These are phyloP conservation scores for Orbilia quercus DNA, from an alignment of 2,329 filamentous ascomycete genomes.

Conservation along the genomic window DNA sequence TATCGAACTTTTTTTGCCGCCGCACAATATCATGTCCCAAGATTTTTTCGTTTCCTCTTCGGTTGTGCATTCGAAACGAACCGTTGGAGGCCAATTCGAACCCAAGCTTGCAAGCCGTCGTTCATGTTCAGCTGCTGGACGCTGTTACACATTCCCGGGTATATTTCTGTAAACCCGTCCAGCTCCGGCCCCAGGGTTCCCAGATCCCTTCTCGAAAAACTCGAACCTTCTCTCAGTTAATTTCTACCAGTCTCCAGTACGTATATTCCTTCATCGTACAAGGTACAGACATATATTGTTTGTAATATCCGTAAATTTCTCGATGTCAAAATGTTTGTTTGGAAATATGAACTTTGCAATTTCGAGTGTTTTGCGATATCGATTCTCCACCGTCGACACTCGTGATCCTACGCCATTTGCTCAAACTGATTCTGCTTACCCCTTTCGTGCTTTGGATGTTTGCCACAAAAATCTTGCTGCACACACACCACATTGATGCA, in stretches of 20 bases:
- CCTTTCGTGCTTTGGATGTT: neutral
- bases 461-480: too few relatives aligned
- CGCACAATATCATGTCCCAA: neutral
- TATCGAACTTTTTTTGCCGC: neutral
- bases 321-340: too few relatives aligned
- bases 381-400: neutral
- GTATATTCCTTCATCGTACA: neutral
- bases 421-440: slow-evolving; percentile 5
- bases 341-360: too few relatives aligned
- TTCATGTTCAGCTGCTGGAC: slow-evolving; percentile 11
- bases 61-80: slow-evolving; percentile 24
- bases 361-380: too few relatives aligned
- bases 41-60: slow-evolving; percentile 9
- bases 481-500: slow-evolving; percentile 19
- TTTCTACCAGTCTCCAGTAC: neutral
- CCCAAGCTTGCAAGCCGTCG: neutral
- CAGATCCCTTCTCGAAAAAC: neutral
- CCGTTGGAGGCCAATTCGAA: slow-evolving; percentile 16
- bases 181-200: neutral
- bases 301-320: too few relatives aligned
- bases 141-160: slow-evolving; percentile 39
- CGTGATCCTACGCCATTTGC: slow-evolving; percentile 35
- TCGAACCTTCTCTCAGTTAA: neutral
- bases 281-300: too few relatives aligned
- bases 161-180: slow-evolving; percentile 38